A percentile compares a stretch with the other conserved stretches of the same genome.
Conservation (phyloP, 2,329 filamentous ascomycete genomes). For the Cladophialophora chaetospira region DNA sequence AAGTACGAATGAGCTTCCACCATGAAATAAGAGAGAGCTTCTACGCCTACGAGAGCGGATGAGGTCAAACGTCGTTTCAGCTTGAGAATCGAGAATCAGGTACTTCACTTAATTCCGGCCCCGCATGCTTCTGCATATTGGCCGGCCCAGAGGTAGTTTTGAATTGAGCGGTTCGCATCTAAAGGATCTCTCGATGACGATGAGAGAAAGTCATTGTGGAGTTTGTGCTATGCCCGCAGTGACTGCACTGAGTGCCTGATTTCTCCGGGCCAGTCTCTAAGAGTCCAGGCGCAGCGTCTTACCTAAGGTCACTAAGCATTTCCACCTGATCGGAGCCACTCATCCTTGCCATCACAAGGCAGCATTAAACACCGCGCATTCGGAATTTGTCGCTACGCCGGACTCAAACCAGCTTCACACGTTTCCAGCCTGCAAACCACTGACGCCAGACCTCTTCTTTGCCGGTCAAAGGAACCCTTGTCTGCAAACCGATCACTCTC, state of each 20-base stretch:
- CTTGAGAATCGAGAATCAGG: not conserved
- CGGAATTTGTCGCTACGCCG: too few species aligned
- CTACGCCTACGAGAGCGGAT: not conserved
- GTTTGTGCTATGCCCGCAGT: constrained; percentile 11
- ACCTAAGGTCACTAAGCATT: too few species aligned
- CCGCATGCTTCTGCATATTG: constrained; percentile 5
- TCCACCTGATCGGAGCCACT: not conserved
- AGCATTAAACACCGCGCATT: too few species aligned
- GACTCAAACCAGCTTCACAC: not conserved
- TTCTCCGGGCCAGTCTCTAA: not conserved
- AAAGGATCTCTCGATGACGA: constrained; percentile 4
- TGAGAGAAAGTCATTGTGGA: constrained; percentile 2
- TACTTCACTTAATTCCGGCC: not conserved
- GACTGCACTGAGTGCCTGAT: constrained; percentile 5
- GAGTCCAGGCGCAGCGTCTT: too few species aligned
- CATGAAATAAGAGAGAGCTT: not conserved
- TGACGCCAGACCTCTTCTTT: too few species aligned
- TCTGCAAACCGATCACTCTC: too few species aligned
- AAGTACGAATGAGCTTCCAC: too few species aligned
- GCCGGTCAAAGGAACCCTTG: too few species aligned
- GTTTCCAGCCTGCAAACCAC: too few species aligned
- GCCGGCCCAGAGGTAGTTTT: not conserved
- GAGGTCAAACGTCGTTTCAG: not conserved
- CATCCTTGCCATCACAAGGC: not conserved
- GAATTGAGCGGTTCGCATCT: constrained; percentile 1